These are phyloP conservation scores for Phialophora verrucosa DNA, from an alignment of 2,329 filamentous ascomycete species.

Conservation along the genomic window DNA sequence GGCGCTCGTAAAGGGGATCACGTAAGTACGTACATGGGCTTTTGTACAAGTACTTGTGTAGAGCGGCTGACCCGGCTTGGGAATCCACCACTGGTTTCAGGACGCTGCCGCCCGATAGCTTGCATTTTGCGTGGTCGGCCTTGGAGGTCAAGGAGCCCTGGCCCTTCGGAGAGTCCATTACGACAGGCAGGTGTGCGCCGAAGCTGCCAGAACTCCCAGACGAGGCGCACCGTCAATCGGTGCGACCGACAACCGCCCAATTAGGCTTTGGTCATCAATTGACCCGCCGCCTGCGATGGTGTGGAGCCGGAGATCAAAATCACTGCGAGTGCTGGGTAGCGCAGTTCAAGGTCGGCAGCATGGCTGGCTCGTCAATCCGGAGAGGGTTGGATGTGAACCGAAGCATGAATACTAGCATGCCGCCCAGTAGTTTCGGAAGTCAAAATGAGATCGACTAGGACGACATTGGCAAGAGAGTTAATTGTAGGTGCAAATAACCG, in stretches of 20 bases:
- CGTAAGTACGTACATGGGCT: background rate
- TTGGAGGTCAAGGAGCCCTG: background rate
- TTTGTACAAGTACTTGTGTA: background rate
- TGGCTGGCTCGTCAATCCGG: background rate
- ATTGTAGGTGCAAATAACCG: background rate
- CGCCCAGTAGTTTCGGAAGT: background rate
- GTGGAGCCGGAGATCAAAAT: background rate
- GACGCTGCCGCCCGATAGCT: no score
- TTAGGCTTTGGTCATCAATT: background rate
- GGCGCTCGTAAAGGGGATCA: background rate
- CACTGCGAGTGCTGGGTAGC: no score
- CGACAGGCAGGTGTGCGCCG: background rate
- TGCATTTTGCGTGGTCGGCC: background rate
- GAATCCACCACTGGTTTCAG: background rate
- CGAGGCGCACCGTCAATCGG: background rate
- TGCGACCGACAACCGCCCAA: background rate
- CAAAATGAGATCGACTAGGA: background rate
- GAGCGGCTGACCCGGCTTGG: no score
- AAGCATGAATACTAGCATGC: background rate
- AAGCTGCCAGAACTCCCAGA: background rate
- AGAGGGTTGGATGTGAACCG: background rate
- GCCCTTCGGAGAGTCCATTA: background rate
- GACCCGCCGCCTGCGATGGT: background rate
- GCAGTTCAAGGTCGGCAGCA: background rate
- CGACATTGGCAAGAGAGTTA: background rate